Evolutionary conservation across 1,284 basidiomycete genomes (phyloP).

Genomic region (Xanthoconium separans): DNA sequence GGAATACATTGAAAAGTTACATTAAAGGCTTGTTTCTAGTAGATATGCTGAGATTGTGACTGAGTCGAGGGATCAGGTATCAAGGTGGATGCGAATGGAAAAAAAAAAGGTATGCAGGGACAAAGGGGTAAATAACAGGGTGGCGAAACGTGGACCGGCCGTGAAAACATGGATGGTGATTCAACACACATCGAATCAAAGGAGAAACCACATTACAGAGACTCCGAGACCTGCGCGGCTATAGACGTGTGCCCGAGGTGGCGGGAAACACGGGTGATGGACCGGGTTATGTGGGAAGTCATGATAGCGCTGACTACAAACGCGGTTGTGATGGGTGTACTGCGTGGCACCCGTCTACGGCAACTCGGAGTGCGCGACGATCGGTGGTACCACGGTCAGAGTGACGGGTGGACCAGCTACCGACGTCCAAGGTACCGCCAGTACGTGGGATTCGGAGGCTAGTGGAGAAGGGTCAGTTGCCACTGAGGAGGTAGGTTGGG

Average conservation of each 20-base stretch:
- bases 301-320: constrained; percentile 2
- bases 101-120: constrained; percentile 10
- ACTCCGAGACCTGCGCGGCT: constrained; percentile 5
- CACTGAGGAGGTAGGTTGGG: background rate
- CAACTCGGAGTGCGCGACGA: constrained; percentile 5
- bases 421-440: constrained; percentile 68
- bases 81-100: constrained; percentile 15
- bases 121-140: background rate
- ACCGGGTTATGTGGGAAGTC: constrained; percentile 3
- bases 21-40: constrained; percentile 30
- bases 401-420: constrained; percentile 30
- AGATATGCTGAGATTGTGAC: constrained; percentile 23
- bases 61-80: constrained; percentile 24
- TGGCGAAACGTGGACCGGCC: constrained; percentile 21
- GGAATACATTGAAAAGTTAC: constrained; percentile 28
- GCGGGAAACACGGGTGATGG: background rate
- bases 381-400: constrained; percentile 7
- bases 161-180: constrained; percentile 10
- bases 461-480: constrained; percentile 10
- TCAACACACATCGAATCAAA: constrained; percentile 7
- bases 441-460: constrained; percentile 63
- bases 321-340: constrained; percentile 6
- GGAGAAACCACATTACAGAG: constrained; percentile 1
- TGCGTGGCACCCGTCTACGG: constrained; percentile 1
- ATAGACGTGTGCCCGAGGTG: constrained; percentile 8